Base-by-base conservation (phyloP, 2,329 filamentous ascomycete species). In the Colletotrichum eleusines region DNA sequence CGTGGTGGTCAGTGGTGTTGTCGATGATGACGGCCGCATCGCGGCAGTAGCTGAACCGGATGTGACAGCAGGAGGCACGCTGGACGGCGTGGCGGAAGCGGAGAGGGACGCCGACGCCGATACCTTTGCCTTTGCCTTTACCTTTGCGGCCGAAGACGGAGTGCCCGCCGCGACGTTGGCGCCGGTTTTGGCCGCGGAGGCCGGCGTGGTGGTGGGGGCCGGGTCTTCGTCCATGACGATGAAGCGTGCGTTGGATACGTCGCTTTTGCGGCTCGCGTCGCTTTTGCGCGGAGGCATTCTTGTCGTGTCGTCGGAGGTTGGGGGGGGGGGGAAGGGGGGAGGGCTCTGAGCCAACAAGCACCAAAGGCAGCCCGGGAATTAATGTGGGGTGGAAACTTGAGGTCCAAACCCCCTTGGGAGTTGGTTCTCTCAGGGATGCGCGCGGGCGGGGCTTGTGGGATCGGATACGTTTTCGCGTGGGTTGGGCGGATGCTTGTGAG, bases 281-380 rank as follows among this genome's bases (percentile, higher is more conserved):
- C 84, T 86, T 78, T 90, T 90, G 63, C 85, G 84, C 33, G 87
- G 83, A 58, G 88, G 86, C 88, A 90, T 89, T 65, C 38, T 63
- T 62, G 20, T 48, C 44, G 54, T 50, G 54, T 60, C 38, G 44
- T 51, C 46, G 14, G 59, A 38, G 44, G 28, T 38, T 42, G 12
- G 5, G 44, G 44, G 44, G 44, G 18, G 20, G n/a, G 20, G 9
- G 40, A 6, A 14, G 16, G 38, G 38, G 1, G 14, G 35, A 20
- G 31, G 23, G 42, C 38, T 50, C 16, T 38, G 40, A 40, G 23
- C 20, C 38, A 54, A 31, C 35, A 23, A 53, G 44, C 33, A 61
- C 23, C 31, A 35, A 50, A 40, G 20, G 57, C 18, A 35, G 42
- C 23, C 38, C 20, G 31, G 40, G 18, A 46, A 33, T 60, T 60